These are phyloP conservation scores for Pichia terricola DNA, from an alignment of 1,139 yeast genomes.

Conservation along the genomic window DNA sequence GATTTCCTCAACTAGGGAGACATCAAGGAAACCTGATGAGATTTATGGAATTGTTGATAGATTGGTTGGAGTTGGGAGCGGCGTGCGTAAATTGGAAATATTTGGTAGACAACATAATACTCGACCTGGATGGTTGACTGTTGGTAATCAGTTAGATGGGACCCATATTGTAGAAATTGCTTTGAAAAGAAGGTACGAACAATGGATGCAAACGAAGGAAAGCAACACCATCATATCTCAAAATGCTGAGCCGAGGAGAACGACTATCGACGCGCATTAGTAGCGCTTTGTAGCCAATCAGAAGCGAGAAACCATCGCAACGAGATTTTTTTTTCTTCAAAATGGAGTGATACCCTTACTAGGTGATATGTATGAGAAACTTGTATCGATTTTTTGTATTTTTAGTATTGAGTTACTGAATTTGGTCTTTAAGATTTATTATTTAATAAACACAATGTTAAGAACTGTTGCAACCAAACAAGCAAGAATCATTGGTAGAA, in stretches of 20 bases:
- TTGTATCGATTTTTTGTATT: too few relatives aligned
- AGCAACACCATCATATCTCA: too few relatives aligned
- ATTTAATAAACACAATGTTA: not conserved
- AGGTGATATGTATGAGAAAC: too few relatives aligned
- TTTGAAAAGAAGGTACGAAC: not conserved
- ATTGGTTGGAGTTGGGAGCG: slow-evolving; percentile 47
- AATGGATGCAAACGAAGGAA: not conserved
- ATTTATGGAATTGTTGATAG: slow-evolving; percentile 77
- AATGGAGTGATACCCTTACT: too few relatives aligned
- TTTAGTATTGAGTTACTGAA: too few relatives aligned
- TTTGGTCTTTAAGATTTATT: not conserved
- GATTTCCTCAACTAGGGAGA: slow-evolving; percentile 78
- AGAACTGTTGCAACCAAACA: slow-evolving; percentile 17
- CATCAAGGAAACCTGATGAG: slow-evolving; percentile 88
- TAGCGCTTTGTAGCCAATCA: too few relatives aligned
- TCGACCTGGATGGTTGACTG: slow-evolving; percentile 83
- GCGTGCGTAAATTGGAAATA: slow-evolving; percentile 68
- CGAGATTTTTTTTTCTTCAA: too few relatives aligned
- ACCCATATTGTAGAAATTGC: slow-evolving; percentile 1
- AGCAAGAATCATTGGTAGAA: slow-evolving; percentile 20
- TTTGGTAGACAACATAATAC: slow-evolving; percentile 83
- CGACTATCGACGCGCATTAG: too few relatives aligned
- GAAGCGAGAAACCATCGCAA: too few relatives aligned
- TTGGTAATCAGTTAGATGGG: slow-evolving; percentile 73
- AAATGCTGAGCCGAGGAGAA: too few relatives aligned